phyloP scores from a whole-genome alignment of 2,329 filamentous ascomycete genomes.

The Cercospora sp. region DNA sequence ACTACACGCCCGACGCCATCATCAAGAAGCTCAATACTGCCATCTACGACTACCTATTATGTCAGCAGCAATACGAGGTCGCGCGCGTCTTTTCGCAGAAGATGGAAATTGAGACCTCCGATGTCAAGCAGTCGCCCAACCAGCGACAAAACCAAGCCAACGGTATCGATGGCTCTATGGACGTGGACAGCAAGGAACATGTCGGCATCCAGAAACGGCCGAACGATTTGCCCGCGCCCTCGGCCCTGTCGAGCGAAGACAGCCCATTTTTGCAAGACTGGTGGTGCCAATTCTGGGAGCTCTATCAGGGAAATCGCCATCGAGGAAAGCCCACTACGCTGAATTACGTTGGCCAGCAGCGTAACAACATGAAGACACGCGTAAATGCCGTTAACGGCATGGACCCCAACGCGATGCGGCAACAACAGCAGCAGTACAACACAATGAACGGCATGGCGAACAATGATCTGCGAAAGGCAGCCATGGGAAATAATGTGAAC shows the following conservation, averaged over 20 bases:
- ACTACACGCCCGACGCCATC: slow-evolving; percentile 53
- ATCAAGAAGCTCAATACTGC: slow-evolving; percentile 69
- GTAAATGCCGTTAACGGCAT: slow-evolving; percentile 71
- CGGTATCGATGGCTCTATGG: slow-evolving; percentile 69
- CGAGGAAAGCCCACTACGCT: slow-evolving; percentile 54
- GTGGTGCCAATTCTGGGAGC: slow-evolving; percentile 98
- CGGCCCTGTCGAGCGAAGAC: slow-evolving; percentile 65
- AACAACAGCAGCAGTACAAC: slow-evolving; percentile 19
- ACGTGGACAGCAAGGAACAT: slow-evolving; percentile 74
- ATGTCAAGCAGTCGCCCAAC: slow-evolving; percentile 63
- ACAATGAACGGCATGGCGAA: slow-evolving; percentile 29
- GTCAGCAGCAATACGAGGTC: slow-evolving; percentile 79
- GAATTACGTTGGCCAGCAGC: slow-evolving; percentile 58
- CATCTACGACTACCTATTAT: slow-evolving; percentile 89
- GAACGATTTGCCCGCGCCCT: slow-evolving; percentile 75
- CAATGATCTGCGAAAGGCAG: slow-evolving; percentile 26
- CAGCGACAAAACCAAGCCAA: slow-evolving; percentile 61
- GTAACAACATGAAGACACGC: slow-evolving; percentile 68
- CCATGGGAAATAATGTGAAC: slow-evolving; percentile 25
- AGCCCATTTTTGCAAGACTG: slow-evolving; percentile 93
- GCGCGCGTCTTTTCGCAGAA: slow-evolving; percentile 69
- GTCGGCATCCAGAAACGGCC: slow-evolving; percentile 71
- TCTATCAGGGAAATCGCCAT: slow-evolving; percentile 77
- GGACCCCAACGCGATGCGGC: slow-evolving; percentile 52
- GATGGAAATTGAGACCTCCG: slow-evolving; percentile 46